Conservation (phyloP, 75 land plant genomes). For the Picea sitchensis region DNA sequence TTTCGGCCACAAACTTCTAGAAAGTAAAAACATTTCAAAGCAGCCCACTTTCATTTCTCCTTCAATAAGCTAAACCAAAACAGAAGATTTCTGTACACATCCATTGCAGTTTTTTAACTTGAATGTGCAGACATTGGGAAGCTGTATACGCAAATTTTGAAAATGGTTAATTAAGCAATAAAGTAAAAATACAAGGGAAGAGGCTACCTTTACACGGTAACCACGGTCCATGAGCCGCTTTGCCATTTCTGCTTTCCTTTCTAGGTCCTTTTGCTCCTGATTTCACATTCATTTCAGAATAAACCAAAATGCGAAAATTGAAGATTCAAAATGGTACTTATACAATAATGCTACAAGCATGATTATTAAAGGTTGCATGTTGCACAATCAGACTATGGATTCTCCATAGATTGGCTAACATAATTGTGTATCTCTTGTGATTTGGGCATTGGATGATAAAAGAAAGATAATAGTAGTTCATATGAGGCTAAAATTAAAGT, state of each 20-base stretch:
- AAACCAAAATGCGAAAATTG: too few species aligned
- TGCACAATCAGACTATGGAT: too few species aligned
- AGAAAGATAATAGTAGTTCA: too few species aligned
- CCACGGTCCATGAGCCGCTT: slow-evolving; percentile 69
- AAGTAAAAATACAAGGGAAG: neutral
- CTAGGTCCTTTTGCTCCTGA: slow-evolving; percentile 76
- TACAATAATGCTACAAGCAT: too few species aligned
- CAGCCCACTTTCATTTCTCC: neutral
- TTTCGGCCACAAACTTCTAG: neutral
- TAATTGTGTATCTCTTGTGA: too few species aligned
- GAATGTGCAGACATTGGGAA: neutral
- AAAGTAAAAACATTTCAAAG: neutral
- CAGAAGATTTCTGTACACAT: neutral
- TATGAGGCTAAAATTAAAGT: too few species aligned
- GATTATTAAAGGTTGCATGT: too few species aligned
- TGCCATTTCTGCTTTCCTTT: slow-evolving; percentile 75
- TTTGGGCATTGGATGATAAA: too few species aligned
- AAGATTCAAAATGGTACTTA: too few species aligned
- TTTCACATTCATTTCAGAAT: too few species aligned
- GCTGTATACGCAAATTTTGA: neutral
- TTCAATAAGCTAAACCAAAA: neutral
- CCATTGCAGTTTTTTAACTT: too few species aligned
- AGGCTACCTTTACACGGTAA: slow-evolving; percentile 74
- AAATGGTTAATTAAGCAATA: neutral
- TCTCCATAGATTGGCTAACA: too few species aligned